Evolutionary conservation across 2,329 filamentous ascomycete species (phyloP).

Genomic region (Fusarium sp.): DNA sequence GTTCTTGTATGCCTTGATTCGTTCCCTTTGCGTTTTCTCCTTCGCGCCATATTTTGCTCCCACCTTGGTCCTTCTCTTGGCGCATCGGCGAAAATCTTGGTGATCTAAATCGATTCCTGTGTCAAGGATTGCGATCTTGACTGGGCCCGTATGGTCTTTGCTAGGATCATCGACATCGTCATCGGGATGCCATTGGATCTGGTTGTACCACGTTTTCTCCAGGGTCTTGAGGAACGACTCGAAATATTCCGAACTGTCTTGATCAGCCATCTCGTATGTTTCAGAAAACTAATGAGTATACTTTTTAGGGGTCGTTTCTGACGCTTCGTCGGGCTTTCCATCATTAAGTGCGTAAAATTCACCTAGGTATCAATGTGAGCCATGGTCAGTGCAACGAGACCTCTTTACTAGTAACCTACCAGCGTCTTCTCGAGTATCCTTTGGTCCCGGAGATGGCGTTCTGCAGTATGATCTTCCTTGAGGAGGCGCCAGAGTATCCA

Average conservation of each 20-base stretch:
- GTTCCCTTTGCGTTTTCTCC: conserved; percentile 17
- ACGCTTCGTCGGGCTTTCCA: not conserved
- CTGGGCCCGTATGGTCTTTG: conserved; percentile 23
- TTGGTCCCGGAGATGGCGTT: conserved; percentile 7
- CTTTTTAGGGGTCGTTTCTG: conserved; percentile 1
- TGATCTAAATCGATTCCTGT: conserved; percentile 31
- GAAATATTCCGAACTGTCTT: not conserved
- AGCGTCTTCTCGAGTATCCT: not conserved
- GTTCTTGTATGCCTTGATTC: conserved; percentile 29
- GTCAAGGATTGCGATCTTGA: conserved; percentile 34
- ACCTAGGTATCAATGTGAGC: not conserved
- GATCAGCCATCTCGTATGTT: not conserved
- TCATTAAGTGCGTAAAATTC: conserved; percentile 13
- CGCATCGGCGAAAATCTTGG: conserved; percentile 17
- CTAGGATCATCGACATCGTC: conserved; percentile 12
- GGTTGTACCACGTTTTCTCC: conserved; percentile 30
- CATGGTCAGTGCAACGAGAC: not conserved
- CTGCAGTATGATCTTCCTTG: not conserved
- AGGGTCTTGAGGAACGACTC: conserved; percentile 12
- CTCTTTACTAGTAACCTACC: not conserved
- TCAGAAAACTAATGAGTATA: not conserved
- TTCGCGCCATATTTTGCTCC: conserved; percentile 1
- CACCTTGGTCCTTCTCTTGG: conserved; percentile 18
- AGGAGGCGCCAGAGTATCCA: not conserved
- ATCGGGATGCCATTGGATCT: conserved; percentile 23